phyloP scores from a whole-genome alignment of 176 grass and related monocot genomes.

The Cenchrus fungigraminus region DNA sequence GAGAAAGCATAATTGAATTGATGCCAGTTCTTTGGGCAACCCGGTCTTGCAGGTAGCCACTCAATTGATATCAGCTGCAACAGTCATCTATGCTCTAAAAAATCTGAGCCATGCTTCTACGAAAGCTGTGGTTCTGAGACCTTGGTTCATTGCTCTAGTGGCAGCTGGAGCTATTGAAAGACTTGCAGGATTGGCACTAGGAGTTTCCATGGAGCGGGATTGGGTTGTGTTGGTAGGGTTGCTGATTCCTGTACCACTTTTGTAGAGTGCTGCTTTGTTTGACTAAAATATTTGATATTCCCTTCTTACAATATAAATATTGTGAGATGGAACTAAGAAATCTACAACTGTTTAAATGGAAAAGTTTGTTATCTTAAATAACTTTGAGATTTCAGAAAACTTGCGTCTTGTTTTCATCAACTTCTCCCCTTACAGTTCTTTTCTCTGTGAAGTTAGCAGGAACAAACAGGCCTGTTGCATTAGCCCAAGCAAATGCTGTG shows the following conservation, averaged over 20 bases:
- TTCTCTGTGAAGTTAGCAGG: constrained; percentile 87
- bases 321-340: constrained; percentile 13
- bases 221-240: constrained; percentile 94
- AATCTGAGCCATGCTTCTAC: constrained; percentile 55
- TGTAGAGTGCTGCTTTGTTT: constrained; percentile 9
- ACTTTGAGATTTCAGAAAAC: constrained; percentile 9
- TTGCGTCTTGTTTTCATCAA: constrained; percentile 31
- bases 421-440: constrained; percentile 34
- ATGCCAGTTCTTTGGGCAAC: constrained; percentile 34
- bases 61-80: constrained; percentile 83
- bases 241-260: constrained; percentile 29
- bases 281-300: background rate
- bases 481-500: constrained; percentile 93
- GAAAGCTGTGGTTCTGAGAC: constrained; percentile 71
- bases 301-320: background rate
- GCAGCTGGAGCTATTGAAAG: constrained; percentile 83
- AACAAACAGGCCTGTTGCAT: constrained; percentile 83
- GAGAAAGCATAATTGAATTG: constrained; percentile 18
- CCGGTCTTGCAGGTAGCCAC: constrained; percentile 70
- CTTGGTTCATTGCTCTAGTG: constrained; percentile 88
- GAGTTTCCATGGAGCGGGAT: constrained; percentile 90
- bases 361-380: constrained; percentile 13
- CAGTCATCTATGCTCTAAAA: constrained; percentile 86
- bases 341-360: background rate
- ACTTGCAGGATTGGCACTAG: constrained; percentile 82